These are phyloP conservation scores for Cyphellophora attinorum DNA, from an alignment of 2,329 filamentous ascomycete species.

Conservation along the genomic window DNA sequence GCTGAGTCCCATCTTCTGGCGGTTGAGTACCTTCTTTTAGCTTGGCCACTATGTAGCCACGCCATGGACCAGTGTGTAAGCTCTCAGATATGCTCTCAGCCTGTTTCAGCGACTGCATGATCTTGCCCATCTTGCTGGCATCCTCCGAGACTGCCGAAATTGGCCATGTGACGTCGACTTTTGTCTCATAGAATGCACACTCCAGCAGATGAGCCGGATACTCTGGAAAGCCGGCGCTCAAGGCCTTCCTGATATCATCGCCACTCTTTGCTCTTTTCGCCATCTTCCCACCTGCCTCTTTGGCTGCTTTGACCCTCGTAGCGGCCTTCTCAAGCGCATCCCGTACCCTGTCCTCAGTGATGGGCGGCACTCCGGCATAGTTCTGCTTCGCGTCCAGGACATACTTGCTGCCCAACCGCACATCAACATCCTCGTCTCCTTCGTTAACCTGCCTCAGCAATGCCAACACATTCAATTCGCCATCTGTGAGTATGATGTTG, in stretches of 20 bases:
- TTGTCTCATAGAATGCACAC: conserved; percentile 62
- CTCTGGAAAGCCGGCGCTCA: conserved; percentile 79
- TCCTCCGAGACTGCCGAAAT: conserved; percentile 62
- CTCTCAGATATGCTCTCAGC: conserved; percentile 61
- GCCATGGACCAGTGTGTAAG: conserved; percentile 56
- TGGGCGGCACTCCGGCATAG: conserved; percentile 60
- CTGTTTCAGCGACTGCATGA: conserved; percentile 60
- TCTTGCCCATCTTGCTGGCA: conserved; percentile 52
- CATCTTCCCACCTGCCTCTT: conserved; percentile 44
- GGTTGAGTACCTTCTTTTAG: conserved; percentile 25
- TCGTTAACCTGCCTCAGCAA: conserved; percentile 72
- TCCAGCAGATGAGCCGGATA: conserved; percentile 81
- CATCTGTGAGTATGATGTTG: conserved; percentile 87
- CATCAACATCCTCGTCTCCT: conserved; percentile 73
- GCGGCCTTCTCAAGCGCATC: conserved; percentile 59
- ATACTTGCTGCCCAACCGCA: conserved; percentile 69
- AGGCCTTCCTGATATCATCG: conserved; percentile 66
- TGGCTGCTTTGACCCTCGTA: conserved; percentile 22
- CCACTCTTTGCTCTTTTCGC: conserved; percentile 64
- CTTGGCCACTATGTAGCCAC: conserved; percentile 83
- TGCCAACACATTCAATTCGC: conserved; percentile 69
- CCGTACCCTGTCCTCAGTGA: conserved; percentile 65
- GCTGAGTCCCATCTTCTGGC: conserved; percentile 23
- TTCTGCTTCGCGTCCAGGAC: conserved; percentile 76
- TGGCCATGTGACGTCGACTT: conserved; percentile 59